A percentile compares a stretch with the other conserved stretches of the same genome.
phyloP scores from a whole-genome alignment of 1,284 basidiomycete genomes.

The Puccinia coronata region DNA sequence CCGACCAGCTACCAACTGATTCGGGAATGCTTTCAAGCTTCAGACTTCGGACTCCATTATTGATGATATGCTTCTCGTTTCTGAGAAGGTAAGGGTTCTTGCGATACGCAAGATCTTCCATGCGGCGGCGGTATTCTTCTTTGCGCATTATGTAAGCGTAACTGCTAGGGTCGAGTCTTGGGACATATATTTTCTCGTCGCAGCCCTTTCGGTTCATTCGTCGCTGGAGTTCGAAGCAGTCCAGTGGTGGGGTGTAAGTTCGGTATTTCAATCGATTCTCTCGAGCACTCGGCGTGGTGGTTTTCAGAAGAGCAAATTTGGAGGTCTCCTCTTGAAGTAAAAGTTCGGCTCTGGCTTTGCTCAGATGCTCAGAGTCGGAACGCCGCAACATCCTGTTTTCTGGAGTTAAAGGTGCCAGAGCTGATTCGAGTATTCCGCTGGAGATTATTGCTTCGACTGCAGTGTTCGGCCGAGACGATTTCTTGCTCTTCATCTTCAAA shows the following conservation, averaged over 20 bases:
- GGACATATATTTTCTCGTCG: not conserved
- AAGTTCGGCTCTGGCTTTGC: not conserved
- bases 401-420: not conserved
- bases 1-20: conserved; percentile 6
- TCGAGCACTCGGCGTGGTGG: not conserved
- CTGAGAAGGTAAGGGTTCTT: conserved; percentile 7
- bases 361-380: not conserved
- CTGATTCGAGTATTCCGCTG: not conserved
- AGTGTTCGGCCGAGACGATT: not conserved
- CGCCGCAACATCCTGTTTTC: not conserved
- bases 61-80: not conserved
- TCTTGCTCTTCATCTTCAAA: conserved; percentile 1
- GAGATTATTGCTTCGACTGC: not conserved
- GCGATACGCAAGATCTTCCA: conserved; percentile 4
- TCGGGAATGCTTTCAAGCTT: conserved; percentile 29
- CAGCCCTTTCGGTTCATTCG: not conserved
- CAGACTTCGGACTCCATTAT: conserved; percentile 8
- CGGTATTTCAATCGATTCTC: conserved; percentile 19
- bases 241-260: not conserved
- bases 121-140: not conserved
- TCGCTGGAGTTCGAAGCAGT: not conserved
- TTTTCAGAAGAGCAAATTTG: not conserved
- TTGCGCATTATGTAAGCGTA: conserved; percentile 5
- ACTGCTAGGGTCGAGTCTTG: not conserved
- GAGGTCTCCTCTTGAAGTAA: not conserved